A percentile compares a stretch with the other conserved stretches of the same genome.
These are phyloP conservation scores for Marasmius fiardii DNA, from an alignment of 1,284 basidiomycete genomes.

Conservation along the genomic window DNA sequence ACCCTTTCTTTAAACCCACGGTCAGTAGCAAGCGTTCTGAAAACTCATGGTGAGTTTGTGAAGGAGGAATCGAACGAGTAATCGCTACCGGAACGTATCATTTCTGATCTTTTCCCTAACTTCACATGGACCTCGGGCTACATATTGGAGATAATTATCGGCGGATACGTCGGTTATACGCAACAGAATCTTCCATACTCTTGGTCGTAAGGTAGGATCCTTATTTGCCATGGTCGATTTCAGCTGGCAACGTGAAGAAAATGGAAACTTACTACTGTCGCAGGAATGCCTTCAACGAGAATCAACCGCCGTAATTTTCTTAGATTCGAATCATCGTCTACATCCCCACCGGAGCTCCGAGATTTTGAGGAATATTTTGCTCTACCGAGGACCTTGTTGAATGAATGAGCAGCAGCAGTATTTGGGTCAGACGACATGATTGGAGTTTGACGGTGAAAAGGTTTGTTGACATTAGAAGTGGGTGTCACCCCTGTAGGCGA, in stretches of 20 bases:
- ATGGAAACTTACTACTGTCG: conserved; percentile 43
- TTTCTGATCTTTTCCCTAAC: conserved; percentile 89
- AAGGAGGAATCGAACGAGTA: not conserved
- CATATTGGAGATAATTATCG: conserved; percentile 78
- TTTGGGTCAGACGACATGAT: conserved; percentile 24
- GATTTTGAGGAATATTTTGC: conserved; percentile 62
- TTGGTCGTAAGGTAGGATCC: conserved; percentile 74
- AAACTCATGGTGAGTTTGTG: conserved; percentile 15
- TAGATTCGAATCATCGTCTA: conserved; percentile 62
- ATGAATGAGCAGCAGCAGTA: conserved; percentile 57
- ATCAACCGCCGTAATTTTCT: conserved; percentile 83
- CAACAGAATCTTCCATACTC: conserved; percentile 91
- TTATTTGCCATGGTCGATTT: conserved; percentile 26
- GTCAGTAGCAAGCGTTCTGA: conserved; percentile 91
- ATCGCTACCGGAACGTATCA: conserved; percentile 67
- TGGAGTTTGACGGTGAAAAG: not conserved
- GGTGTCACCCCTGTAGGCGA: too few relatives aligned
- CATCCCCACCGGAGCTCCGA: conserved; percentile 55
- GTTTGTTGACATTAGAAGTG: not conserved
- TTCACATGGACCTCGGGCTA: conserved; percentile 79
- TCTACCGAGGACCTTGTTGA: conserved; percentile 73
- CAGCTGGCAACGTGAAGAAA: conserved; percentile 7
- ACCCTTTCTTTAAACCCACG: conserved; percentile 93
- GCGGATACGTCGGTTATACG: conserved; percentile 75
- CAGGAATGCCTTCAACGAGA: conserved; percentile 85